A percentile compares a stretch with the other conserved stretches of the same genome.
These are phyloP conservation scores for Spizellomyces punctatus DNA, from an alignment of 192 early-diverging fungal genomes.

Conservation along the genomic window DNA sequence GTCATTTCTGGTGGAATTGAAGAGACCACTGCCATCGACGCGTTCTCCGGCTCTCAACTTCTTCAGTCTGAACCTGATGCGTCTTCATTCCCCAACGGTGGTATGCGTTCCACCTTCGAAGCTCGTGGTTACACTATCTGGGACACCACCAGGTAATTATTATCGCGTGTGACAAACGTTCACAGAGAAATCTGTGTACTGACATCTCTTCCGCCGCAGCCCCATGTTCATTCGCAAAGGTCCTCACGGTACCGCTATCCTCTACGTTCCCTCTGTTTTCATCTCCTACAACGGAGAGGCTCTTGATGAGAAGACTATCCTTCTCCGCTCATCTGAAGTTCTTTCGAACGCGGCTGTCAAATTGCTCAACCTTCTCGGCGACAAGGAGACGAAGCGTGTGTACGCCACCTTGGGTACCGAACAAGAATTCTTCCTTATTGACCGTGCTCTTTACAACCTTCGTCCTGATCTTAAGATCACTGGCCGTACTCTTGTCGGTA, in stretches of 20 bases:
- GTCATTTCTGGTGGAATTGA: conserved; percentile 81
- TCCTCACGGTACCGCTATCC: conserved; percentile 87
- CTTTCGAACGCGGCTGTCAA: conserved; percentile 80
- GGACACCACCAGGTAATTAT: conserved; percentile 77
- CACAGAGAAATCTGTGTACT: not conserved
- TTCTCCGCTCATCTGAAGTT: conserved; percentile 88
- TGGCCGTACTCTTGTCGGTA: conserved; percentile 91
- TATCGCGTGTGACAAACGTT: not conserved
- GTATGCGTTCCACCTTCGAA: conserved; percentile 98
- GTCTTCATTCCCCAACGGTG: conserved; percentile 98
- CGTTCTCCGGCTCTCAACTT: conserved; percentile 96
- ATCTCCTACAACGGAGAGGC: conserved; percentile 99
- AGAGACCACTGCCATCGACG: conserved; percentile 85
- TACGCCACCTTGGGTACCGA: conserved; percentile 94
- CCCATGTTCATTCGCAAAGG: conserved; percentile 95
- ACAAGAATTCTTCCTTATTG: conserved; percentile 99
- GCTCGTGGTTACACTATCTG: conserved; percentile 99
- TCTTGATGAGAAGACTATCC: conserved; percentile 97
- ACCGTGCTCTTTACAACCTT: conserved; percentile 90
- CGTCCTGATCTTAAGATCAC: conserved; percentile 96
- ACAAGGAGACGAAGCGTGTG: conserved; percentile 77
- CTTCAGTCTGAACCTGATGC: conserved; percentile 99
- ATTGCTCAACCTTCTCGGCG: conserved; percentile 80
- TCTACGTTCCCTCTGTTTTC: conserved; percentile 98
- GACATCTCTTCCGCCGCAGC: conserved; percentile 41